Base-by-base conservation (phyloP, 352 stramenopile genomes). In the Phytophthora syringae region DNA sequence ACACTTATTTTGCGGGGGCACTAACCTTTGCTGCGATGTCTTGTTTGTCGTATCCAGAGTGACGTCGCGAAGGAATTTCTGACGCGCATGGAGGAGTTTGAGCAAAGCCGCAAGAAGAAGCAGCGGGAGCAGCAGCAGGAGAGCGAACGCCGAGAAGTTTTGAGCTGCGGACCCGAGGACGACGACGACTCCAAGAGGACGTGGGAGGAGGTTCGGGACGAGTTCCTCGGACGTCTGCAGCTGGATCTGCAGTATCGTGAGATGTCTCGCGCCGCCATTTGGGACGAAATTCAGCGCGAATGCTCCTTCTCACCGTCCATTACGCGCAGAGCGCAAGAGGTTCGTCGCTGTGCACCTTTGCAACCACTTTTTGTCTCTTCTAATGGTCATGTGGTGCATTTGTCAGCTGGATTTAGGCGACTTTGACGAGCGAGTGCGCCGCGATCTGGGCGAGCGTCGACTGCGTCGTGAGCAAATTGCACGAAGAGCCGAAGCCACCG, bases 1-100 rank as follows among this genome's bases (percentile, higher is more conserved):
- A 13, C 7, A 2, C 18, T 16, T 15, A 16, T 12, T 20, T 22
- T 7, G n/a, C n/a, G 20, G 2, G 24, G 0, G 2, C 18, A 24
- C 43, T 72, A 36, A 51, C 37, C 7, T 16, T 43, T 15, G 7
- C 7, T 32, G 15, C 16, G 4, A 12, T 59, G 7, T 30, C 4
- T 28, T 2, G 13, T 28, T 24, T 47, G 15, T 34, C 36, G 20
- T 39, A 34, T 47, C 15, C 37, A 90, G 80, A 80, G 71, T 16
- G 67, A 88, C 5, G 74, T 92, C 34, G 79, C 82, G 1, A 67
- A 83, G 15, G 81, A 90, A 15, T 92, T 92, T 59, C 63, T 92
- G 0, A 58, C 72, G 44, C 77, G 84, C n/a, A 86, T 90, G 63
- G 70, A 77, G 6, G 60, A 75, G 24, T 79, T 76, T 12, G 60